A percentile compares a stretch with the other conserved stretches of the same genome.
These are phyloP conservation scores for Acidomyces sp. DNA, from an alignment of 495 filamentous ascomycete species.

Conservation along the genomic window DNA sequence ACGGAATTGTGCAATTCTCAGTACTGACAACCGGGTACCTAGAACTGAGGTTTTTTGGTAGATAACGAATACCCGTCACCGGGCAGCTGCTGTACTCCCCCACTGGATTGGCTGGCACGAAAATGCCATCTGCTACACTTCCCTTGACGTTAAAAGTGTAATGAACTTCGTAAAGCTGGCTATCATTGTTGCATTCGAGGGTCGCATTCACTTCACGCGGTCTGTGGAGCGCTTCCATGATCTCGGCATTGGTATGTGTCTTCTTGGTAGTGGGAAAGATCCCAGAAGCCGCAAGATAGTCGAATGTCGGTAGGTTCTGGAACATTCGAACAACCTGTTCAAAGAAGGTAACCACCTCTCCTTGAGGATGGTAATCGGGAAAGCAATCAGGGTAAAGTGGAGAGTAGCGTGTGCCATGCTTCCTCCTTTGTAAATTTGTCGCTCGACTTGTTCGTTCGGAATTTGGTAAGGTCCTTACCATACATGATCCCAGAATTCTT, in stretches of 20 bases:
- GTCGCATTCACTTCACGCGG: slow-evolving; percentile 53
- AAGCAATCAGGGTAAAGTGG: slow-evolving; percentile 59
- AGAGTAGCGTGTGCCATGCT: slow-evolving; percentile 58
- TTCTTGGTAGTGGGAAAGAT: slow-evolving; percentile 45
- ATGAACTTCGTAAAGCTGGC: slow-evolving; percentile 57
- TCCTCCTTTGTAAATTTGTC: no score
- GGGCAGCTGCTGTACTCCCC: slow-evolving; percentile 8
- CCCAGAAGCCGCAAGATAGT: slow-evolving; percentile 43
- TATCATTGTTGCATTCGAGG: slow-evolving; percentile 43
- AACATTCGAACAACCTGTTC: slow-evolving; percentile 41
- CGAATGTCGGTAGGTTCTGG: slow-evolving; percentile 44
- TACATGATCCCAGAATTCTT: slow-evolving; percentile 23
- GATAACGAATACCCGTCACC: slow-evolving; percentile 5
- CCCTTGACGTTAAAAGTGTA: slow-evolving; percentile 67
- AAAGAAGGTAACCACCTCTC: slow-evolving; percentile 48
- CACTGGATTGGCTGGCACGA: slow-evolving; percentile 49
- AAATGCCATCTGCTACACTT: slow-evolving; percentile 56
- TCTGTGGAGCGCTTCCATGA: slow-evolving; percentile 40
- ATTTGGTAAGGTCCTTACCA: no score
- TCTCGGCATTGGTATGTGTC: slow-evolving; percentile 48
- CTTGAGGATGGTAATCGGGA: slow-evolving; percentile 37
- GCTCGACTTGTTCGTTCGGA: no score
- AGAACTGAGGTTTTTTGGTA: slow-evolving; percentile 11
- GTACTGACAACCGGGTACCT: slow-evolving; percentile 1
- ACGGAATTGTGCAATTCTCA: slow-evolving; percentile 1